A percentile compares a stretch with the other conserved stretches of the same genome.
These are phyloP conservation scores for Russula lepida DNA, from an alignment of 768 basidiomycete genomes.

Conservation along the genomic window DNA sequence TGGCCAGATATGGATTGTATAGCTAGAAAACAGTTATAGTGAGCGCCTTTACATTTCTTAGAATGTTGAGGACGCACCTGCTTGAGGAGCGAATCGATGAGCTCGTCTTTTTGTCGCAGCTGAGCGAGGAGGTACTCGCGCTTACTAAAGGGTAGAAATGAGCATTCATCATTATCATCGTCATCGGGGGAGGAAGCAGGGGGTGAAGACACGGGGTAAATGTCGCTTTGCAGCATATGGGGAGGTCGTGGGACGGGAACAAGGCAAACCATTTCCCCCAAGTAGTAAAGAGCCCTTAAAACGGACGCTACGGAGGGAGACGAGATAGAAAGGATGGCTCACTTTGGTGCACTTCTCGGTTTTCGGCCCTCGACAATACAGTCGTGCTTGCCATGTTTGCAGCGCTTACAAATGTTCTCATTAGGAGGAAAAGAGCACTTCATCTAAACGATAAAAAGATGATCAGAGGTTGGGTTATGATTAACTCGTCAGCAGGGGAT, in stretches of 20 bases:
- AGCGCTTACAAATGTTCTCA: conserved; percentile 72
- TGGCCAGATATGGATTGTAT: conserved; percentile 74
- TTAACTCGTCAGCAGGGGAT: background rate
- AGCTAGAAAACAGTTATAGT: conserved; percentile 29
- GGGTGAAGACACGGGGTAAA: background rate
- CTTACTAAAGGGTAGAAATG: conserved; percentile 45
- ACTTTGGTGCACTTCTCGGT: conserved; percentile 74
- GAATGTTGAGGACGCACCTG: conserved; percentile 40
- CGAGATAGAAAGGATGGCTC: conserved; percentile 31
- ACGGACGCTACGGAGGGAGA: background rate
- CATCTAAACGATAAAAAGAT: no score
- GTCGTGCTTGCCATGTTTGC: conserved; percentile 60
- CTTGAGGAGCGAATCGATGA: conserved; percentile 78
- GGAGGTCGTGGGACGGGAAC: conserved; percentile 24
- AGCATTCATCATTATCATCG: conserved; percentile 24
- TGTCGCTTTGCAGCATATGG: background rate
- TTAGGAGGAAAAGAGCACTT: conserved; percentile 73
- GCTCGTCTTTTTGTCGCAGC: conserved; percentile 78
- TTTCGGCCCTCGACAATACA: conserved; percentile 83
- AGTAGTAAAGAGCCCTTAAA: conserved; percentile 21
- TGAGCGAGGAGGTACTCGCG: conserved; percentile 81
- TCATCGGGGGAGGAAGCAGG: background rate
- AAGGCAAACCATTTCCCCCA: conserved; percentile 26
- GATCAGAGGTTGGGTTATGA: no score
- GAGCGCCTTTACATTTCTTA: background rate